Evolutionary conservation across 108 stramenopile species (phyloP).

Genomic region (Fistulifera pelliculosa): DNA sequence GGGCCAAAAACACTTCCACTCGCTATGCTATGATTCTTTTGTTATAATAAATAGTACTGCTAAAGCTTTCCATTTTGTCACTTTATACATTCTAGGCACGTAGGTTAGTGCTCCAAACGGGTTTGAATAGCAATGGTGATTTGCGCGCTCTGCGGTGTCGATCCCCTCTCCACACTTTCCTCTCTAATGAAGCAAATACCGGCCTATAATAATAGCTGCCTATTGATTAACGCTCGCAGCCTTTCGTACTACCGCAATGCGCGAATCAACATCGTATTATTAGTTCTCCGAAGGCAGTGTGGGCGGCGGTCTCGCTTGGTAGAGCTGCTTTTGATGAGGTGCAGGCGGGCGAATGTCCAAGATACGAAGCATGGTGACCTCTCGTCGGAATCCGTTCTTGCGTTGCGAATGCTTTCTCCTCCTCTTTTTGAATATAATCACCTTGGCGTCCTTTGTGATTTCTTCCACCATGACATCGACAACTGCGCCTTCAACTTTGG

Average conservation of each 20-base stretch:
- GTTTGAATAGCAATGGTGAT: too few relatives aligned
- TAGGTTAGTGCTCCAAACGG: too few relatives aligned
- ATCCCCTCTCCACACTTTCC: too few relatives aligned
- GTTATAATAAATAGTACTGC: too few relatives aligned
- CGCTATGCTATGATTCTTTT: too few relatives aligned
- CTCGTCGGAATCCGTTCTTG: constrained; percentile 72
- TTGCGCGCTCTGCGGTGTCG: too few relatives aligned
- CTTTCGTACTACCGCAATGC: not conserved
- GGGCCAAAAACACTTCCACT: too few relatives aligned
- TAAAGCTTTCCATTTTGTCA: too few relatives aligned
- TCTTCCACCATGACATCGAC: constrained; percentile 87
- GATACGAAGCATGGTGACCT: constrained; percentile 74
- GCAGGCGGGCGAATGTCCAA: constrained; percentile 72
- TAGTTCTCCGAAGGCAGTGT: not conserved
- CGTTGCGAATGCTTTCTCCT: constrained; percentile 82
- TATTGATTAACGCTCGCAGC: too few relatives aligned
- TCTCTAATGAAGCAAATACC: too few relatives aligned
- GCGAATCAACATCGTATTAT: not conserved
- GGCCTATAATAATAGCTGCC: too few relatives aligned
- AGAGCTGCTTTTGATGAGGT: constrained; percentile 25
- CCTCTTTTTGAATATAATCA: constrained; percentile 86
- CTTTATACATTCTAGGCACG: too few relatives aligned
- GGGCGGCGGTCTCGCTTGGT: constrained; percentile 15
- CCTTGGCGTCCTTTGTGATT: constrained; percentile 76
- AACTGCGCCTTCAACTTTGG: constrained; percentile 56